phyloP scores from a whole-genome alignment of 2,329 filamentous ascomycete species.

The Colletotrichum lini region DNA sequence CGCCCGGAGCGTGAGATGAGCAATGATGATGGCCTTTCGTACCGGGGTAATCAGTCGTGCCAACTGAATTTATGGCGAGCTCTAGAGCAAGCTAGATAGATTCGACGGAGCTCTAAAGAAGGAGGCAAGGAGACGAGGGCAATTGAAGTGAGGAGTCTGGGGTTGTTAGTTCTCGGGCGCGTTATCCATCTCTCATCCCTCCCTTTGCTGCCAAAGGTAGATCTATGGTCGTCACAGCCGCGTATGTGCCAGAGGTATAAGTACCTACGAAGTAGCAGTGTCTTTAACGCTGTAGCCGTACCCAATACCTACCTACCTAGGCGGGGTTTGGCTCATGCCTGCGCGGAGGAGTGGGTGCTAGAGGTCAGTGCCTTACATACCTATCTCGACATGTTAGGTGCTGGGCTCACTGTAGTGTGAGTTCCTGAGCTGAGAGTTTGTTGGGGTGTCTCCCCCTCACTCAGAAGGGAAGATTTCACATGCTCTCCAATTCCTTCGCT shows the following conservation, averaged over 20 bases:
- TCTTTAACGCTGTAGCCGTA: constrained; percentile 27
- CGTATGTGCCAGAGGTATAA: constrained; percentile 4
- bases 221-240: constrained; percentile 2
- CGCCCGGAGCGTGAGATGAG: not conserved
- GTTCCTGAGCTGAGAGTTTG: constrained; percentile 19
- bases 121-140: not conserved
- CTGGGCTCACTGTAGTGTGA: not conserved
- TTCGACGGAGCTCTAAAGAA: not conserved
- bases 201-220: constrained; percentile 29
- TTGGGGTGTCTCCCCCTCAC: constrained; percentile 5
- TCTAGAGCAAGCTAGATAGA: not conserved
- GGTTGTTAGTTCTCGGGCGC: not conserved
- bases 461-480: constrained; percentile 7
- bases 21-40: not conserved
- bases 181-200: constrained; percentile 4
- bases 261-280: constrained; percentile 11
- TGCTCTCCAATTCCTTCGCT: not conserved
- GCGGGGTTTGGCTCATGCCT: constrained; percentile 25
- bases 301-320: not conserved
- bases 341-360: not conserved
- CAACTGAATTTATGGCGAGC: constrained; percentile 17
- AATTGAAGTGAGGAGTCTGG: not conserved
- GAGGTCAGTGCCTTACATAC: not conserved
- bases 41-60: not conserved
- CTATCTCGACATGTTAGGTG: not conserved